Evolutionary conservation across 2,329 filamentous ascomycete genomes (phyloP).

Genomic region (Ophiosphaerella korrae): DNA sequence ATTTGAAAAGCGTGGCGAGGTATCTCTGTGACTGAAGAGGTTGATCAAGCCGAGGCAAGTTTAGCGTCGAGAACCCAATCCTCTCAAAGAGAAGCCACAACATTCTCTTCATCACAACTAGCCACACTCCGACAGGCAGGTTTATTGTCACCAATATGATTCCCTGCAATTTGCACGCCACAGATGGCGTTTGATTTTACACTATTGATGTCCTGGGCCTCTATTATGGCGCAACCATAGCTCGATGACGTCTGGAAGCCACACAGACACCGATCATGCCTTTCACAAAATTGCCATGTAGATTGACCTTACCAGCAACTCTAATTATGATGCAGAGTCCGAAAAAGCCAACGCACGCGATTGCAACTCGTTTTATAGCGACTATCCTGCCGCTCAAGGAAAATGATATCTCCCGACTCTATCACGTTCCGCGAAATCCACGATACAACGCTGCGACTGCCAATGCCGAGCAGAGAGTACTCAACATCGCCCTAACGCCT

Average conservation of each 20-base stretch:
- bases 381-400: conserved; percentile 35
- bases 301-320: conserved; percentile 1
- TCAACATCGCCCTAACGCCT: conserved; percentile 39
- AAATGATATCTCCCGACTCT: conserved; percentile 43
- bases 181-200: too few relatives aligned
- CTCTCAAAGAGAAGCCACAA: background rate
- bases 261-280: background rate
- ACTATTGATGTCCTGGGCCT: too few relatives aligned
- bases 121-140: background rate
- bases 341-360: conserved; percentile 33
- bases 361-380: conserved; percentile 33
- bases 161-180: too few relatives aligned
- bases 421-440: conserved; percentile 37
- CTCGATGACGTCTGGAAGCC: conserved; percentile 26
- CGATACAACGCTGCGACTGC: conserved; percentile 36
- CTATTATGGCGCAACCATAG: too few relatives aligned
- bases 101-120: background rate
- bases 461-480: conserved; percentile 35
- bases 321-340: conserved; percentile 24
- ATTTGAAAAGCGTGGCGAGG: background rate
- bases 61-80: background rate
- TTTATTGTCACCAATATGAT: too few relatives aligned
- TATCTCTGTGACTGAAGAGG: background rate
- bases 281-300: background rate
- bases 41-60: background rate